Conservation (phyloP, 768 basidiomycete species). For the Boletus reticulatus region DNA sequence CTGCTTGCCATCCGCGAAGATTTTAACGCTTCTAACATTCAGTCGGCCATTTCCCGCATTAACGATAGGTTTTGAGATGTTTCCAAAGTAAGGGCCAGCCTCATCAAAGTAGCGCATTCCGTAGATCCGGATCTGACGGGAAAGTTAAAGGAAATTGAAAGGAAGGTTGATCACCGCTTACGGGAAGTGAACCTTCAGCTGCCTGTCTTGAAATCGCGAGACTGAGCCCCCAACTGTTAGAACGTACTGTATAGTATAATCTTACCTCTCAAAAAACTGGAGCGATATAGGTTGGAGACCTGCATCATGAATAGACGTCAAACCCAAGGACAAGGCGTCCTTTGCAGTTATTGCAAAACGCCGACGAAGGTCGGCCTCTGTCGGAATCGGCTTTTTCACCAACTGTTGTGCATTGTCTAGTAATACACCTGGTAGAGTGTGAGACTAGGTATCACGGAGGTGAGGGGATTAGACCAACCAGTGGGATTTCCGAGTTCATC, state of each 20-base stretch:
- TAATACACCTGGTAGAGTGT: conserved; percentile 52
- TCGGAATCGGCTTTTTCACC: conserved; percentile 59
- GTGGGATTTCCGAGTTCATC: conserved; percentile 66
- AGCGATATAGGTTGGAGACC: too few relatives aligned
- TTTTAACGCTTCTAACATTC: conserved; percentile 72
- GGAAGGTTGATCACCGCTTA: conserved; percentile 28
- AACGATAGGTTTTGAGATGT: conserved; percentile 53
- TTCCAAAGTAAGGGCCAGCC: conserved; percentile 68
- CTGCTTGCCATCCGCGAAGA: conserved; percentile 58
- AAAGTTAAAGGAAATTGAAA: not conserved
- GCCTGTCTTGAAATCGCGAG: conserved; percentile 51
- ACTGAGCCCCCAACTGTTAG: not conserved
- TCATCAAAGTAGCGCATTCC: conserved; percentile 76
- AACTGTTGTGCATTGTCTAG: conserved; percentile 55
- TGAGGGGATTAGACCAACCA: conserved; percentile 41
- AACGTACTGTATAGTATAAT: not conserved
- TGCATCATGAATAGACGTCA: too few relatives aligned
- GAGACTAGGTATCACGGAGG: conserved; percentile 1
- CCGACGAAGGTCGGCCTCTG: conserved; percentile 58
- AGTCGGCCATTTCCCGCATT: conserved; percentile 60
- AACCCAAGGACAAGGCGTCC: too few relatives aligned
- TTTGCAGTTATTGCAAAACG: conserved; percentile 57
- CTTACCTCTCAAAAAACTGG: conserved; percentile 54
- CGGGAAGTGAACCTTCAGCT: conserved; percentile 56
- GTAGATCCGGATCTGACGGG: conserved; percentile 67